Evolutionary conservation across 108 stramenopile species (phyloP).

Genomic region (Pseudonitzschia delicatissima): DNA sequence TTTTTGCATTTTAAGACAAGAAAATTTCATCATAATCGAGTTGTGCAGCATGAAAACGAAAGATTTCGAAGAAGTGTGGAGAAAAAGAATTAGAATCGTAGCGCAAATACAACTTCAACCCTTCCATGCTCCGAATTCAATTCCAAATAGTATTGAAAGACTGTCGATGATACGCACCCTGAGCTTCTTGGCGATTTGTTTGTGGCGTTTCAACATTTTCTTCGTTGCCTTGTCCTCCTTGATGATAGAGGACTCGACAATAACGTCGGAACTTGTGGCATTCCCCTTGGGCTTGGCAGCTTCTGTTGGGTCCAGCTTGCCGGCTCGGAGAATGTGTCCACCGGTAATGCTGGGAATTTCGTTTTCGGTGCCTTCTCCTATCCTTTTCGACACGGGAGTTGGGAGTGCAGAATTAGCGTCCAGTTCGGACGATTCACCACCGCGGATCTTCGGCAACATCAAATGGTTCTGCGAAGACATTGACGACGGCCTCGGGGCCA

Average conservation of each 20-base stretch:
- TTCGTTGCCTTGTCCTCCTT: neutral
- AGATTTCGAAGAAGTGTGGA: no score
- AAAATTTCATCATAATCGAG: no score
- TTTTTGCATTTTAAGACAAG: no score
- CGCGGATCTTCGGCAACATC: neutral
- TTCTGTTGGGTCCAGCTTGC: no score
- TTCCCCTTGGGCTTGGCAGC: no score
- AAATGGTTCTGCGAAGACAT: neutral
- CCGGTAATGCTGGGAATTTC: neutral
- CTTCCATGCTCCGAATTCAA: no score
- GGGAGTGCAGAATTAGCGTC: neutral
- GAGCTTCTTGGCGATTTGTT: conserved; percentile 1
- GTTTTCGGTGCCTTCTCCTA: neutral
- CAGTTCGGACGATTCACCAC: neutral
- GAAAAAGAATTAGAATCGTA: no score
- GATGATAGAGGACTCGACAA: neutral
- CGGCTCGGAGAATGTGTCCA: no score
- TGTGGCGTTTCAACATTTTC: neutral
- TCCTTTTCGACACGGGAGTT: neutral
- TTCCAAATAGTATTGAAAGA: no score
- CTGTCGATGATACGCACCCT: neutral
- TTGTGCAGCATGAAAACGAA: no score
- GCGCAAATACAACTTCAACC: no score
- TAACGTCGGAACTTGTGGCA: neutral
- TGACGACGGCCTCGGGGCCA: neutral